A percentile compares a stretch with the other conserved stretches of the same genome.
phyloP scores from a whole-genome alignment of 225 moss, liverwort and hornwort genomes.

The Polytrichum formosum region DNA sequence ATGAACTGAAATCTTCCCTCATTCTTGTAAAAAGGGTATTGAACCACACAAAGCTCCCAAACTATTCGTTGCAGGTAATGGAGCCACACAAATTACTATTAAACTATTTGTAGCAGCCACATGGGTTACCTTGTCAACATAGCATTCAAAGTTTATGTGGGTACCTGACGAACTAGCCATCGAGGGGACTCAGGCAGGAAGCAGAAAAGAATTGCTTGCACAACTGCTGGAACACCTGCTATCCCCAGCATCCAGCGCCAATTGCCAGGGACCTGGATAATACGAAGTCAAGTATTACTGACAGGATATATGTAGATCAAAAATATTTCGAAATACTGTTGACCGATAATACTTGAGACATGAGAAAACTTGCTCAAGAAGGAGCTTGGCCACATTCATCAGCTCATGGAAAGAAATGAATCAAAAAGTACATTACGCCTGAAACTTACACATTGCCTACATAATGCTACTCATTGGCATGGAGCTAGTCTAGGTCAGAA shows the following conservation, averaged over 20 bases:
- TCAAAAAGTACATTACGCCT: no score
- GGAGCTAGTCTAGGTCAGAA: slow-evolving; percentile 9
- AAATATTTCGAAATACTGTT: no score
- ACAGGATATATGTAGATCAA: neutral
- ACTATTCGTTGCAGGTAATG: neutral
- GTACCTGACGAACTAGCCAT: slow-evolving; percentile 91
- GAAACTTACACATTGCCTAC: no score
- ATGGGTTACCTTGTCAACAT: neutral
- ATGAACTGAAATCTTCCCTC: no score
- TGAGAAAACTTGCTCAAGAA: no score
- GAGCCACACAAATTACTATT: slow-evolving; percentile 1
- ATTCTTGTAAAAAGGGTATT: neutral
- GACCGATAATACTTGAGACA: no score
- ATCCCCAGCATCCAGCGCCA: slow-evolving; percentile 99
- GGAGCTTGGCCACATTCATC: no score
- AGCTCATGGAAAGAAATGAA: no score
- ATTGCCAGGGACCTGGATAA: slow-evolving; percentile 73
- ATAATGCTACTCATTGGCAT: no score
- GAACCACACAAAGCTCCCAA: neutral
- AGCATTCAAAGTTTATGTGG: neutral
- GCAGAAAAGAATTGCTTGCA: slow-evolving; percentile 70
- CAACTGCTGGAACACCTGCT: slow-evolving; percentile 71
- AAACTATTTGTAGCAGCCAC: neutral
- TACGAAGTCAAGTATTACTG: slow-evolving; percentile 1
- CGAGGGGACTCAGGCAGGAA: slow-evolving; percentile 92